These are phyloP conservation scores for Emergomyces africanus DNA, from an alignment of 2,329 filamentous ascomycete genomes.

Conservation along the genomic window DNA sequence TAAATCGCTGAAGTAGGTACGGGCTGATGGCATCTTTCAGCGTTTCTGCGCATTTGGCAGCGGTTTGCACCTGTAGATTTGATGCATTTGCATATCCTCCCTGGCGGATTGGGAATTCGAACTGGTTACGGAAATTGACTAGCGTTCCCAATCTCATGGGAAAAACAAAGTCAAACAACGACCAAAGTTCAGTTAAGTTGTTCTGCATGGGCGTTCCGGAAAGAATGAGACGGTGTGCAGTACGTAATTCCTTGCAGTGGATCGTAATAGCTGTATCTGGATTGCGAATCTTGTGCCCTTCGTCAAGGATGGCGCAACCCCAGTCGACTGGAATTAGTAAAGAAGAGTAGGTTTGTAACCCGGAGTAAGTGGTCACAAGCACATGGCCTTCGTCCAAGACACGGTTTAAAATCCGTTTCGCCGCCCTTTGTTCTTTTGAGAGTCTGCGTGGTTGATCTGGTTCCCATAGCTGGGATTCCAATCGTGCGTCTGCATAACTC, in stretches of 20 bases:
- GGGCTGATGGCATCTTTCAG: slow-evolving; percentile 88
- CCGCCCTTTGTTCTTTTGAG: slow-evolving; percentile 50
- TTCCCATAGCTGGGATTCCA: slow-evolving; percentile 46
- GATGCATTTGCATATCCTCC: slow-evolving; percentile 94
- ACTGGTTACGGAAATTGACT: slow-evolving; percentile 79
- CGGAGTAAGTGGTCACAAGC: slow-evolving; percentile 88
- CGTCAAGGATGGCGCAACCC: slow-evolving; percentile 89
- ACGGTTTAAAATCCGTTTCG: slow-evolving; percentile 66
- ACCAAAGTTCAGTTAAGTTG: slow-evolving; percentile 90
- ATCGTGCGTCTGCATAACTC: slow-evolving; percentile 47
- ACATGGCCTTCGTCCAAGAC: slow-evolving; percentile 81
- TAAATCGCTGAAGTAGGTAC: slow-evolving; percentile 83
- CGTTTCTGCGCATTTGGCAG: slow-evolving; percentile 85
- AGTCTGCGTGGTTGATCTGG: slow-evolving; percentile 25
- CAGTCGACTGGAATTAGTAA: slow-evolving; percentile 72
- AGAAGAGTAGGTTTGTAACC: slow-evolving; percentile 82
- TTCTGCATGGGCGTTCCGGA: slow-evolving; percentile 98
- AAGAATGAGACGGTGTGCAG: slow-evolving; percentile 78
- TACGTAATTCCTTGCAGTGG: slow-evolving; percentile 85
- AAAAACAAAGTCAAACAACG: slow-evolving; percentile 92
- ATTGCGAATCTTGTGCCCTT: slow-evolving; percentile 97
- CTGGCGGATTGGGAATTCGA: slow-evolving; percentile 84
- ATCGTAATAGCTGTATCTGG: slow-evolving; percentile 92
- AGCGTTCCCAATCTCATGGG: slow-evolving; percentile 90
- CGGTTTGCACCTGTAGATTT: slow-evolving; percentile 87